Percentiles rank a stretch among this genome's conserved stretches.
Evolutionary conservation across 108 stramenopile species (phyloP).

Genomic region (Skeletonema marinoi): DNA sequence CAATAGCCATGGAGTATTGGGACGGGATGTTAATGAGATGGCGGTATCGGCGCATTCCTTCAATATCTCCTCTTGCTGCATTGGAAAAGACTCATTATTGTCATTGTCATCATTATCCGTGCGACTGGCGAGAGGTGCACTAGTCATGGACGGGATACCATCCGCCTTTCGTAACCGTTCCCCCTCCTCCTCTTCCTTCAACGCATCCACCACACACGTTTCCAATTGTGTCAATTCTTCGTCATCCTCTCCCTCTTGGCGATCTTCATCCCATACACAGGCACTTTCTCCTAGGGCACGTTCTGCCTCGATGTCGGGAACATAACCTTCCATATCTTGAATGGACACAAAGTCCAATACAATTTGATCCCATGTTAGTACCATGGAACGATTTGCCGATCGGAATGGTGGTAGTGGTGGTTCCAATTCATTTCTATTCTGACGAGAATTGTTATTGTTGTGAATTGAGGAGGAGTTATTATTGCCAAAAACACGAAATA

Average conservation of each 20-base stretch:
- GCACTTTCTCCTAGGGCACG: constrained; percentile 44
- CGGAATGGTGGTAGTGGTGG: constrained; percentile 74
- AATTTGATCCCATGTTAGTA: constrained; percentile 52
- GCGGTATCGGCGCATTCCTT: constrained; percentile 64
- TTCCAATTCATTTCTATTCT: background rate
- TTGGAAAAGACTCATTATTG: constrained; percentile 16
- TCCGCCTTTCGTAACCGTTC: constrained; percentile 18
- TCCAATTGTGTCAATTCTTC: constrained; percentile 67
- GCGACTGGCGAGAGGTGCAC: background rate
- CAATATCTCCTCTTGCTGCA: constrained; percentile 38
- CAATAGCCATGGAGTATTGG: constrained; percentile 67
- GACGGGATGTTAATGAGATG: constrained; percentile 62
- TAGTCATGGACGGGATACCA: constrained; percentile 35
- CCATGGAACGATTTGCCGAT: constrained; percentile 52
- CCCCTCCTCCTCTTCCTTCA: constrained; percentile 26
- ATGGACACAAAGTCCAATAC: constrained; percentile 46
- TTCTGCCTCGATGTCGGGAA: constrained; percentile 34
- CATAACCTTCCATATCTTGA: constrained; percentile 27
- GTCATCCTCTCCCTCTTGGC: constrained; percentile 51
- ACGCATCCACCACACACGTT: constrained; percentile 44
- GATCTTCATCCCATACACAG: constrained; percentile 39
- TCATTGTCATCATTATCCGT: constrained; percentile 6
- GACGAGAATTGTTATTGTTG: background rate
- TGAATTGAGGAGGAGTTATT: background rate
- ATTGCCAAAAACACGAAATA: constrained; percentile 63